Conservation (phyloP, 148 eudicot genomes). For the Beta vulgaris region DNA sequence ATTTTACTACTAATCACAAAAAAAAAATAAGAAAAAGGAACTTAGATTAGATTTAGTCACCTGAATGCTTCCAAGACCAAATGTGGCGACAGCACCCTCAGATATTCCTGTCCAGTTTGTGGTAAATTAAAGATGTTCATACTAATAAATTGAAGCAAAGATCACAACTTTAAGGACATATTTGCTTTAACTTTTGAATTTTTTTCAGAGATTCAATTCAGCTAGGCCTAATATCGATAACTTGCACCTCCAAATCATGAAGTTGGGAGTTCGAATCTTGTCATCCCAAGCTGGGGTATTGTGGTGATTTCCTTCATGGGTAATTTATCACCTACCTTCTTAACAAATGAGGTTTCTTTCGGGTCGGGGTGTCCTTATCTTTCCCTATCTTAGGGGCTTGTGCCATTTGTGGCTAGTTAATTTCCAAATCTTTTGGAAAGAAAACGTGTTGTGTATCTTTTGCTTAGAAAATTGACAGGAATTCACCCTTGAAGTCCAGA, state of each 20-base stretch:
- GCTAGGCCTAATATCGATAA: too few species aligned
- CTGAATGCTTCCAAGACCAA: conserved; percentile 82
- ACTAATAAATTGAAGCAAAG: background rate
- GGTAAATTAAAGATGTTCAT: background rate
- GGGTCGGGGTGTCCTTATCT: too few species aligned
- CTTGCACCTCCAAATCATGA: too few species aligned
- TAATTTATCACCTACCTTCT: too few species aligned
- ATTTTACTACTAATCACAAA: background rate
- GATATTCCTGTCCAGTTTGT: conserved; percentile 51
- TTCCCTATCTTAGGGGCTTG: too few species aligned
- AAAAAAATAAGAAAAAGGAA: background rate
- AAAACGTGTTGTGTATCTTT: conserved; percentile 2
- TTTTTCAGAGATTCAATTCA: background rate
- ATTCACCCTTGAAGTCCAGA: background rate
- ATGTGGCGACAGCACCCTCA: conserved; percentile 66
- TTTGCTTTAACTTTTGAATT: background rate
- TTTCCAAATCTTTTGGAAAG: too few species aligned
- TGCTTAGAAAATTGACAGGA: background rate
- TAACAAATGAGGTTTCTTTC: too few species aligned
- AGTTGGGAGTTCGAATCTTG: too few species aligned
- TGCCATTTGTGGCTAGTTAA: too few species aligned
- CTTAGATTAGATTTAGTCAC: conserved; percentile 32
- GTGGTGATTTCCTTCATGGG: too few species aligned
- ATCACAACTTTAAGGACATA: background rate
- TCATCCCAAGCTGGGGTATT: too few species aligned